phyloP scores from a whole-genome alignment of 306 rosid genomes.

The Pyrus pyrifolia region DNA sequence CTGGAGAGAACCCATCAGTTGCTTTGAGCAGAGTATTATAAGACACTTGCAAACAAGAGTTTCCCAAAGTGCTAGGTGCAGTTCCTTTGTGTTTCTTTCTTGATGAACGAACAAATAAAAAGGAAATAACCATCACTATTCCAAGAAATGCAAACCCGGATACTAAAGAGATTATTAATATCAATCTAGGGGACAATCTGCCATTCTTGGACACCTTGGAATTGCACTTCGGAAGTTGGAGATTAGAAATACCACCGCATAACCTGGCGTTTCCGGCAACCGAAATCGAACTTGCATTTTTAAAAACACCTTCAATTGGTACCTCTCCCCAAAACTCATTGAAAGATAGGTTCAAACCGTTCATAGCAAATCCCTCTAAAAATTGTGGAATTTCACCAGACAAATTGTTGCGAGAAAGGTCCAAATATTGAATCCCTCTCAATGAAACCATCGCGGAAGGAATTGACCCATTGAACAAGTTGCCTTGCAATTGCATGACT shows the following conservation, averaged over 20 bases:
- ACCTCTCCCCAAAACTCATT: background rate
- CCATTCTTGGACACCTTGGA: background rate
- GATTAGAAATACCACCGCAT: background rate
- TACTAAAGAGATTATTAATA: background rate
- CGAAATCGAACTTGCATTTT: background rate
- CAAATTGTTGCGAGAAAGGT: background rate
- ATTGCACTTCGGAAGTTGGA: background rate
- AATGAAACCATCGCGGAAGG: background rate
- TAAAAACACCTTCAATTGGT: background rate
- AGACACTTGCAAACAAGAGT: background rate
- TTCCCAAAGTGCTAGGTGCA: background rate
- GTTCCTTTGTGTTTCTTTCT: background rate
- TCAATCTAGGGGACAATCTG: background rate
- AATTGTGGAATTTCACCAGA: background rate
- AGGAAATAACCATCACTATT: background rate
- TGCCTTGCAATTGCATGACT: background rate
- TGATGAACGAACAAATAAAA: background rate
- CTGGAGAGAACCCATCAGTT: background rate
- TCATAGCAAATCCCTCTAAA: background rate
- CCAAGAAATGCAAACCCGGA: background rate
- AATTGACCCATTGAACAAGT: background rate
- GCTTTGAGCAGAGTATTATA: background rate
- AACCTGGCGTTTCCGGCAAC: background rate
- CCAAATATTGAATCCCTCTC: background rate
- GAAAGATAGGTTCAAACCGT: background rate